Conservation (phyloP, 129 eudicot genomes). For the Flaveria ramosissima region DNA sequence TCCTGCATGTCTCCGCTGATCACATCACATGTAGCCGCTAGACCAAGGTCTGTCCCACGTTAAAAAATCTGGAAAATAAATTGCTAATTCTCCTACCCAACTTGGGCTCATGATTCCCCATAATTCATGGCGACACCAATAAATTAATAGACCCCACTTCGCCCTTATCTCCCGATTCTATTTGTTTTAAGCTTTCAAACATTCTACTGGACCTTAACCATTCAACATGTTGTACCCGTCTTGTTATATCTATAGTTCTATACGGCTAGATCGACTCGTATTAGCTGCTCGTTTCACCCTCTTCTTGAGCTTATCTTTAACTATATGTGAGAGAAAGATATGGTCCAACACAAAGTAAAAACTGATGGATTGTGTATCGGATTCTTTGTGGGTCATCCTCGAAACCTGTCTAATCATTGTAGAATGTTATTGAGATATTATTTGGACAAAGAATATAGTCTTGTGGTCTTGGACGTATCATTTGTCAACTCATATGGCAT, state of each 20-base stretch:
- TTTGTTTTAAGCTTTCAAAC: background rate
- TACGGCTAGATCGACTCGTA: background rate
- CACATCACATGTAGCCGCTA: too few species aligned
- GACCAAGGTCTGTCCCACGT: background rate
- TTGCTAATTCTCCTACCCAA: slow-evolving; percentile 13
- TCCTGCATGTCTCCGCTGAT: too few species aligned
- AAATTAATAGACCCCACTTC: slow-evolving; percentile 15
- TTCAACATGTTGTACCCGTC: background rate
- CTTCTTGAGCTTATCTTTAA: background rate
- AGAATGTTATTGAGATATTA: slow-evolving; percentile 35
- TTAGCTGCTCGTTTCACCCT: background rate
- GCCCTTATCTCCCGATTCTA: background rate
- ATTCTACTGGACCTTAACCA: background rate
- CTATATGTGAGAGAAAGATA: slow-evolving; percentile 13
- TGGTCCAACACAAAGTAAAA: slow-evolving; percentile 23
- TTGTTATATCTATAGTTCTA: background rate
- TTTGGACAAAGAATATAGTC: slow-evolving; percentile 37
- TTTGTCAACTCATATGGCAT: slow-evolving; percentile 26
- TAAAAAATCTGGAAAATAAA: background rate
- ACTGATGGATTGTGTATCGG: slow-evolving; percentile 14
- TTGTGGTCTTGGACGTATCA: slow-evolving; percentile 23
- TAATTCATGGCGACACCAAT: slow-evolving; percentile 27
- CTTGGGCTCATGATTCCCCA: slow-evolving; percentile 26
- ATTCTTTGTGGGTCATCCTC: slow-evolving; percentile 32
- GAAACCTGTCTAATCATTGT: slow-evolving; percentile 29